phyloP scores from a whole-genome alignment of 169 alveolate species.

The Ichthyophthirius multifiliis region DNA sequence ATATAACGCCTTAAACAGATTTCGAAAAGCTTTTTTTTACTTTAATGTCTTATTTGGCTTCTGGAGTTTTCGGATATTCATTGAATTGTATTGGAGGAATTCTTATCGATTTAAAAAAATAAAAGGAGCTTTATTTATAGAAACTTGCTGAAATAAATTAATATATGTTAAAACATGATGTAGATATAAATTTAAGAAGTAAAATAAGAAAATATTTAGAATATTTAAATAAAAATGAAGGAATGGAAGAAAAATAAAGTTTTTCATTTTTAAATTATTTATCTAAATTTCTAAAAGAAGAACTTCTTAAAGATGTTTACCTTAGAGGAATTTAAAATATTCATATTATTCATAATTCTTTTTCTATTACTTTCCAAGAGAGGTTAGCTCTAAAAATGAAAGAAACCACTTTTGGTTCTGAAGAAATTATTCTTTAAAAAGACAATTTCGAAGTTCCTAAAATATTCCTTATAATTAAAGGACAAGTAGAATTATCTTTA shows the following conservation, averaged over 20 bases:
- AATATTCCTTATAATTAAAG: not conserved
- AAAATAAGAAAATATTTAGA: slow-evolving; percentile 7
- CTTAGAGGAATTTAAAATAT: not conserved
- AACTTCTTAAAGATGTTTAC: not conserved
- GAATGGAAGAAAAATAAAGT: not conserved
- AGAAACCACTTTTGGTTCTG: not conserved
- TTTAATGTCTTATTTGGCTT: not conserved
- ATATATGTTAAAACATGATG: not conserved
- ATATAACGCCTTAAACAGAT: slow-evolving; percentile 26
- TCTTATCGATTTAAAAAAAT: not conserved
- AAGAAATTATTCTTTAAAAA: not conserved
- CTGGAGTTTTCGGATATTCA: not conserved
- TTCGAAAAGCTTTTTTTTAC: not conserved
- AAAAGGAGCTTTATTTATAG: not conserved
- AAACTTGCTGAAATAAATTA: not conserved
- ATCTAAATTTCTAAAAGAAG: not conserved
- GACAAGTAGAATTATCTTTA: not conserved
- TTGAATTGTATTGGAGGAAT: not conserved
- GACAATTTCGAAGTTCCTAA: not conserved
- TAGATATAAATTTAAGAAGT: not conserved
- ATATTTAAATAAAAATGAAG: not conserved
- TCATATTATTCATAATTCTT: not conserved
- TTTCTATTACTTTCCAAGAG: not conserved
- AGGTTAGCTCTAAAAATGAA: slow-evolving; percentile 3
- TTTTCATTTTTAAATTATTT: not conserved